Evolutionary conservation across 768 basidiomycete genomes (phyloP), one percentile per base, ranked within the genome.

Genomic region (Termitomyces sp.): DNA sequence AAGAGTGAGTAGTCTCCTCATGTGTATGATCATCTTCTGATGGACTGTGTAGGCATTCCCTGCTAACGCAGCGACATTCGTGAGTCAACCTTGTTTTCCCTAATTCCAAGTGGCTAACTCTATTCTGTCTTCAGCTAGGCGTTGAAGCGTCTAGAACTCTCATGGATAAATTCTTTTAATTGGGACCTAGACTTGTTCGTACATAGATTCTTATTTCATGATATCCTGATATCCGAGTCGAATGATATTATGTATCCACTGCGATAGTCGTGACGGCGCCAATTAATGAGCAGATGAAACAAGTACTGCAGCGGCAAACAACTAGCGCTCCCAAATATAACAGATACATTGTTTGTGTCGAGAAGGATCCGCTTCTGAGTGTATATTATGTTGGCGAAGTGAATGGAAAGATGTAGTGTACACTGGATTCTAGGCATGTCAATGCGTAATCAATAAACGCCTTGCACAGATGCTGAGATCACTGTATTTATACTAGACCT

Each of bases 21-120:
- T 33, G 44, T 35, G 16, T 18, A 13, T 8, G 32, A n/a, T 36
- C 36, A 20, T 38, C 20, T 42, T 24, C 10, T 26, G 30, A 46
- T 20, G 51, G n/a, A 47, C 49, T 16, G 48, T 60, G 6, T 62
- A 94, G 84, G 95, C 95, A 43, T 96, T 97, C 85, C 95, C 95
- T 13, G 95, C 95, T 28, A 98, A 98, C 71, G 95, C 95, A 60
- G 94, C 95, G 44, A 88, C 90, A 53, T 93, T 94, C 74, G 90
- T 94, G 66, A 75, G 89, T 82, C 24, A 30, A 55, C 44, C 14
- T 24, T 63, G n/a, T 22, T 43, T 30, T 9, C 55, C 46, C 47
- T 6, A 20, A 28, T 53, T 9, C 35, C 58, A 22, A 28, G 32
- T 54, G 49, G 24, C 58, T 47, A 59, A 50, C 61, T 59, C 24